Evolutionary conservation across 2,329 filamentous ascomycete species (phyloP).

Genomic region (Monosporascus sp.): DNA sequence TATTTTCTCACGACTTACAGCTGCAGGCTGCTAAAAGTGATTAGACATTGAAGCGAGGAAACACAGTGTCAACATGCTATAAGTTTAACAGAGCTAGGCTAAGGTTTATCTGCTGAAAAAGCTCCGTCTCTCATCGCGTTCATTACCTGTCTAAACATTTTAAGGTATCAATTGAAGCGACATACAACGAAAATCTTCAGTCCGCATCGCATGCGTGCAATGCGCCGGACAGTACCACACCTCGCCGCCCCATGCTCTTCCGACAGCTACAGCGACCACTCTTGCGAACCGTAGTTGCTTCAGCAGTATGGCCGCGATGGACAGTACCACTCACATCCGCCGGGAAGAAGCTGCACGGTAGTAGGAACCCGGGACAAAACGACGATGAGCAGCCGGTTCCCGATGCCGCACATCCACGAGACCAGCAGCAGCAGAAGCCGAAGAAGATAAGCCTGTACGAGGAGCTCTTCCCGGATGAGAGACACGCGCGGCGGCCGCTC

Average conservation of each 20-base stretch:
- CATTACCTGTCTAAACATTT: too few relatives aligned
- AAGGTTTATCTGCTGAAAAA: too few relatives aligned
- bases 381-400: neutral
- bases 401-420: constrained; percentile 1
- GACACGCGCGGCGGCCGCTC: constrained; percentile 16
- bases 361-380: constrained; percentile 3
- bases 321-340: constrained; percentile 2
- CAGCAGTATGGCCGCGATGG: constrained; percentile 21
- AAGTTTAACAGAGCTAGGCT: too few relatives aligned
- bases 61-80: too few relatives aligned
- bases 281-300: constrained; percentile 23
- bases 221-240: constrained; percentile 19
- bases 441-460: constrained; percentile 32
- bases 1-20: too few relatives aligned
- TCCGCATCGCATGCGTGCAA: constrained; percentile 9
- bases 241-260: constrained; percentile 28
- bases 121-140: too few relatives aligned
- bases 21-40: too few relatives aligned
- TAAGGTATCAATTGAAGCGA: too few relatives aligned
- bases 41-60: too few relatives aligned
- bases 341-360: constrained; percentile 12
- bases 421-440: constrained; percentile 1
- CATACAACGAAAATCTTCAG: neutral
- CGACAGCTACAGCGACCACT: constrained; percentile 27
- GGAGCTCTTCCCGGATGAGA: constrained; percentile 52